Evolutionary conservation across 108 stramenopile species (phyloP).

Genomic region (Cyclotella choctawhatcheeana): DNA sequence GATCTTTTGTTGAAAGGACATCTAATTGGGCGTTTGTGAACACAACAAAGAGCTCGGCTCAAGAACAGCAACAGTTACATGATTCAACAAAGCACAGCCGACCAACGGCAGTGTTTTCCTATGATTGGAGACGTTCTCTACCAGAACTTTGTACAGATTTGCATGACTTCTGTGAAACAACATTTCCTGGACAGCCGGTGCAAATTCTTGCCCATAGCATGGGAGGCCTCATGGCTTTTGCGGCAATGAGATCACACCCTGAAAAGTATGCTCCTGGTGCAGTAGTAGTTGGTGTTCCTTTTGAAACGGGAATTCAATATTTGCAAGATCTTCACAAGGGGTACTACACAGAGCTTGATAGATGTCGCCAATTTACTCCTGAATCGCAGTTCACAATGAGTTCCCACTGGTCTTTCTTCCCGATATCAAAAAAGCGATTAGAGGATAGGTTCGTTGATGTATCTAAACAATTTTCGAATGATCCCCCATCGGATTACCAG

Average conservation of each 20-base stretch:
- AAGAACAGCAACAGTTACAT: constrained; percentile 29
- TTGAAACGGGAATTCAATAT: constrained; percentile 60
- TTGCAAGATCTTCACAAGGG: constrained; percentile 62
- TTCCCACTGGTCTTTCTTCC: constrained; percentile 62
- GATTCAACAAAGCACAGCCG: constrained; percentile 38
- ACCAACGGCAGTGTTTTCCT: constrained; percentile 53
- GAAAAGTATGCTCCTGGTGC: constrained; percentile 57
- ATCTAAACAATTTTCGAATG: not conserved
- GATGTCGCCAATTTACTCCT: constrained; percentile 61
- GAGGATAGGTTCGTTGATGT: constrained; percentile 56
- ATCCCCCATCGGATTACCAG: not conserved
- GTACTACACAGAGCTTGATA: constrained; percentile 59
- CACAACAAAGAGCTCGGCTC: constrained; percentile 14
- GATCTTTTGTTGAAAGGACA: constrained; percentile 43
- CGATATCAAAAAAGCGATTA: constrained; percentile 33
- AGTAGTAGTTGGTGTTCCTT: constrained; percentile 59
- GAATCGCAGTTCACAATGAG: constrained; percentile 56
- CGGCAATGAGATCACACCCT: constrained; percentile 54
- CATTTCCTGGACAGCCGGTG: constrained; percentile 57
- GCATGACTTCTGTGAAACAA: constrained; percentile 54
- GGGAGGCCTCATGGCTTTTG: constrained; percentile 57
- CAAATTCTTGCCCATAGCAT: constrained; percentile 59
- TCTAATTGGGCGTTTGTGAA: constrained; percentile 45
- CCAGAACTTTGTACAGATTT: constrained; percentile 51
- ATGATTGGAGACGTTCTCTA: constrained; percentile 60